Base-by-base conservation (phyloP, 1,284 basidiomycete genomes). In the Trichosporon sp. region DNA sequence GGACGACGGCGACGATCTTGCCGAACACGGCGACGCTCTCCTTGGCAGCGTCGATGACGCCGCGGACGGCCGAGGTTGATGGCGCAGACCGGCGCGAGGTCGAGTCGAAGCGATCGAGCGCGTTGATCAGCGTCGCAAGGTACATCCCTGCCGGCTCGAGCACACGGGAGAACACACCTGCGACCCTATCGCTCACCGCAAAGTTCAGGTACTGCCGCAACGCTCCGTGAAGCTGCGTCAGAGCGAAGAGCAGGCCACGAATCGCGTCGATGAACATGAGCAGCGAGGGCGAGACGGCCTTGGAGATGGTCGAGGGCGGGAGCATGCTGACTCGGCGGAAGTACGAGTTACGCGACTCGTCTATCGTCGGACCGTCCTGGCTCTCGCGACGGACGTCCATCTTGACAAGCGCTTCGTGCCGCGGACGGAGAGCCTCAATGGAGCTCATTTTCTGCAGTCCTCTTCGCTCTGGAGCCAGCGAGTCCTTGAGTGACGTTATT, bases 21-120 rank as follows among this genome's bases (percentile, higher is more conserved):
- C 90, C 89, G 78, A 97, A 98, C 14, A 91, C 90, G 19, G 89
- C 88, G 31, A 98, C 90, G 68, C 90, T 92, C 79, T 98, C 93
- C 75, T 90, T 89, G 78, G 94, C 94, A 40, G 89, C 90, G 79
- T 94, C 91, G 16, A 98, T 85, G 10, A 99, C 89, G 19, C 87
- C 88, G 40, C 91, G 89, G 75, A 96, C 94, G 21, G 94, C 87
- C 11, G 74, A 69, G 0, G 88, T 83, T 2, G 93, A 89, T 0
- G 92, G 88, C 2, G 87, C 78, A 4, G 82, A 86, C 72, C 90
- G 88, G 72, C 91, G 88, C 68, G 92, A 91, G 76, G 90, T 88
- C 1, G 91, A 88, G 81, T 99, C 97, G 83, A 98, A 98, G 19
- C 91, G 90, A 81, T 98, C 97, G 61, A 99, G 88, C 0, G 93